These are phyloP conservation scores for Suhomyces coccinellae DNA, from an alignment of 1,139 yeast species.

Conservation along the genomic window DNA sequence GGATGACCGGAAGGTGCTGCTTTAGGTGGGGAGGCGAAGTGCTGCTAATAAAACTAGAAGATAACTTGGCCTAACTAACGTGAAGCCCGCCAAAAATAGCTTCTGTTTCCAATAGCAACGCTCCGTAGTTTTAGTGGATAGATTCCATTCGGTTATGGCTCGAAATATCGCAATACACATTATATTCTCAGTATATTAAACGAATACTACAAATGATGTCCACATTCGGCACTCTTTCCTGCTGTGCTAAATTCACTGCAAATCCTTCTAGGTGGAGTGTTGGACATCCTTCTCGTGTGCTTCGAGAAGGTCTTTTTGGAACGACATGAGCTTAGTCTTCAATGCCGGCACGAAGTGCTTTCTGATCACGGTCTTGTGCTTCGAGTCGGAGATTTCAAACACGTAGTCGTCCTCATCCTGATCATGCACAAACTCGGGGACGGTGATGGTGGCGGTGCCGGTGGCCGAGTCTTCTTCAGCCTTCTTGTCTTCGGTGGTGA, in stretches of 20 bases:
- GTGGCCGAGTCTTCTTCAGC: slow-evolving; percentile 18
- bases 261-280: slow-evolving; percentile 24
- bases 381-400: slow-evolving; percentile 44
- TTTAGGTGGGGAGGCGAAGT: no score
- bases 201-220: not conserved
- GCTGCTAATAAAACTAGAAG: no score
- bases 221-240: no score
- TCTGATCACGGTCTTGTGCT: slow-evolving; percentile 38
- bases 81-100: no score
- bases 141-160: no score
- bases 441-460: slow-evolving; percentile 32
- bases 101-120: no score
- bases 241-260: no score
- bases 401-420: slow-evolving; percentile 64
- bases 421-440: slow-evolving; percentile 76
- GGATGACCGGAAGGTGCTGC: no score
- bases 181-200: no score
- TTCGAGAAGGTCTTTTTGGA: slow-evolving; percentile 60
- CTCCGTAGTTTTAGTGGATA: no score
- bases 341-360: slow-evolving; percentile 53
- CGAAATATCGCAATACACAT: no score
- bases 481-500: slow-evolving; percentile 32
- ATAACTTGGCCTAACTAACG: no score
- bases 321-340: slow-evolving; percentile 48
- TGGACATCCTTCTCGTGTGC: slow-evolving; percentile 65